phyloP scores from a whole-genome alignment of 257 asterid species.

The Lavandula angustifolia region DNA sequence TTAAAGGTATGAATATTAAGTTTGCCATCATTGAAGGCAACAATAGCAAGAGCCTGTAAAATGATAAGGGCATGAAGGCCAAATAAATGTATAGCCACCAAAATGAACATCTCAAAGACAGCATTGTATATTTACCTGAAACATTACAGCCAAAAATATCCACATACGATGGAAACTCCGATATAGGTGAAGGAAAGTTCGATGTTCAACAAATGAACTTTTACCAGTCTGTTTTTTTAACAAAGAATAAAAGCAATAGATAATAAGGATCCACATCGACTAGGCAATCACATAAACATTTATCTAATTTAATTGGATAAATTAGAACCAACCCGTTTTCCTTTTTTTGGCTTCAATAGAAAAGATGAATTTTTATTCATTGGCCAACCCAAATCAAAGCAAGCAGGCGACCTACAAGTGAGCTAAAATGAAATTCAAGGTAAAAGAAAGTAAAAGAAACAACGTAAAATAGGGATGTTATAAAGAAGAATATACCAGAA shows the following conservation, averaged over 20 bases:
- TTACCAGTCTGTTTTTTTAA: slow-evolving; percentile 69
- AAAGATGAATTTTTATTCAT: slow-evolving; percentile 67
- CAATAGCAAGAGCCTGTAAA: slow-evolving; percentile 73
- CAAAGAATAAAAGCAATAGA: slow-evolving; percentile 22
- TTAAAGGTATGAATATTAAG: slow-evolving; percentile 70
- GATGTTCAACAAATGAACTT: slow-evolving; percentile 96
- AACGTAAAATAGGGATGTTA: slow-evolving; percentile 2
- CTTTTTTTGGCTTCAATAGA: slow-evolving; percentile 56
- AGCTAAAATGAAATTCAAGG: slow-evolving; percentile 21
- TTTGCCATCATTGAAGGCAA: slow-evolving; percentile 73
- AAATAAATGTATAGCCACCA: slow-evolving; percentile 26
- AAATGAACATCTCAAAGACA: slow-evolving; percentile 23
- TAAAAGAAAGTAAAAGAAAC: slow-evolving; percentile 7
- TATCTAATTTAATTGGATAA: slow-evolving; percentile 13
- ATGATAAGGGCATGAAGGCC: slow-evolving; percentile 23
- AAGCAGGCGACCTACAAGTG: slow-evolving; percentile 78
- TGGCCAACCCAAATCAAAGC: slow-evolving; percentile 92
- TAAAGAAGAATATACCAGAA: slow-evolving; percentile 64
- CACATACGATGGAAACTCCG: slow-evolving; percentile 98
- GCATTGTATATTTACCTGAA: slow-evolving; percentile 63
- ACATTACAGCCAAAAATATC: slow-evolving; percentile 87
- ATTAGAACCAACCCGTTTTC: slow-evolving; percentile 77
- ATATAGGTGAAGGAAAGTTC: slow-evolving; percentile 89
- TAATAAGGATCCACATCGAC: background rate
- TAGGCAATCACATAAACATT: background rate